Evolutionary conservation across 306 rosid genomes (phyloP).

Genomic region (Rubus parviflorus): DNA sequence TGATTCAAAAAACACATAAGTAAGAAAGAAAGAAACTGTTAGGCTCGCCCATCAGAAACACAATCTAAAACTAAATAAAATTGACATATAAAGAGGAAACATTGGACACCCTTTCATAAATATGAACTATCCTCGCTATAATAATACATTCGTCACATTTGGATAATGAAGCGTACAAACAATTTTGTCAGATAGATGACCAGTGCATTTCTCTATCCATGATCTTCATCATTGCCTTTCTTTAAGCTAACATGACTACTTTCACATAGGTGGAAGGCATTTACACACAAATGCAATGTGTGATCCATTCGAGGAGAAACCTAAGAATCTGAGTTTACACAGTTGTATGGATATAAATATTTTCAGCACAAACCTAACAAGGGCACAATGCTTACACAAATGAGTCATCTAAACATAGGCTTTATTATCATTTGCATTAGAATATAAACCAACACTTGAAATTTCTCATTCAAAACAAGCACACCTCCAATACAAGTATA

Average conservation of each 20-base stretch:
- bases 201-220: not conserved
- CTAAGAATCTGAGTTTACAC: not conserved
- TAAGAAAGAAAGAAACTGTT: not conserved
- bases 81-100: not conserved
- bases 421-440: too few species aligned
- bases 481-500: too few species aligned
- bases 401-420: too few species aligned
- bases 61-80: not conserved
- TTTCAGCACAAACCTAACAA: not conserved
- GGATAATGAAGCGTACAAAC: not conserved
- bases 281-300: not conserved
- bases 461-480: too few species aligned
- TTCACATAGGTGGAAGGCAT: not conserved
- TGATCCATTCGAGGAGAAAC: not conserved
- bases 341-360: not conserved
- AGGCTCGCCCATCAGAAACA: not conserved
- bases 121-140: not conserved
- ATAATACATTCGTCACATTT: not conserved
- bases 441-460: too few species aligned
- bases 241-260: not conserved
- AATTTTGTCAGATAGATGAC: not conserved
- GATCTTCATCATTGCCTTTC: not conserved
- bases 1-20: slow-evolving; percentile 3
- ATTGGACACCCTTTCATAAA: not conserved
- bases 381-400: too few species aligned